These are phyloP conservation scores for Paramecium pentaurelia DNA, from an alignment of 73 alveolate species.

Conservation along the genomic window DNA sequence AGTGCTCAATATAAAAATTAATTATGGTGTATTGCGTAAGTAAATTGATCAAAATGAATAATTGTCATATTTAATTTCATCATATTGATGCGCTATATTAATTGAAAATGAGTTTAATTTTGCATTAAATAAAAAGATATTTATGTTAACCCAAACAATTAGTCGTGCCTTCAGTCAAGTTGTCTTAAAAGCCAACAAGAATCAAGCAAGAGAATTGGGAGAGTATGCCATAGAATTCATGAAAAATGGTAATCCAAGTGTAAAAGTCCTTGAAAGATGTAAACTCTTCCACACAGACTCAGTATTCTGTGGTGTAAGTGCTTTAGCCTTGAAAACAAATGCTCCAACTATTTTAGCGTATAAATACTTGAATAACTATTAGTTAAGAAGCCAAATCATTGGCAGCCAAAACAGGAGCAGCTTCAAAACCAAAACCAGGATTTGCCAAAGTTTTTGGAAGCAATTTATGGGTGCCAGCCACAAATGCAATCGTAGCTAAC, in stretches of 20 bases:
- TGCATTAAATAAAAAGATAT: conserved; percentile 20
- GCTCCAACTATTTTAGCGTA: conserved; percentile 76
- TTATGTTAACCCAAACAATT: not conserved
- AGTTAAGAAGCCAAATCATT: conserved; percentile 71
- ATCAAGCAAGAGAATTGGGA: conserved; percentile 60
- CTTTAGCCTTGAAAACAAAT: conserved; percentile 84
- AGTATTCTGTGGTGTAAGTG: conserved; percentile 83
- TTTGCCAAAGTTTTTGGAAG: conserved; percentile 76
- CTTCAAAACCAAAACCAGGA: conserved; percentile 53
- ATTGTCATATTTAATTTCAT: not conserved
- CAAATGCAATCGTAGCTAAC: conserved; percentile 83
- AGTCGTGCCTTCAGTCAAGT: conserved; percentile 5
- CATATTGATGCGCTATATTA: not conserved
- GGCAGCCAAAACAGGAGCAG: conserved; percentile 49
- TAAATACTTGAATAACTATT: not conserved
- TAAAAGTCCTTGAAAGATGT: conserved; percentile 69
- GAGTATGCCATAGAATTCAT: conserved; percentile 60
- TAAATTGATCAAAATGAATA: not conserved
- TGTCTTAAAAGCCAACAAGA: conserved; percentile 25
- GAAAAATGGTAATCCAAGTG: conserved; percentile 62
- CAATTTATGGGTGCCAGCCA: conserved; percentile 72
- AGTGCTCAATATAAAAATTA: not conserved
- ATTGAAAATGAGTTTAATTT: not conserved
- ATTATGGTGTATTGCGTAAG: not conserved
- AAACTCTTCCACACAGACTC: conserved; percentile 86